A percentile compares a stretch with the other conserved stretches of the same genome.
These are phyloP conservation scores for Candida frijolesensis DNA, from an alignment of 1,139 yeast species.

Conservation along the genomic window DNA sequence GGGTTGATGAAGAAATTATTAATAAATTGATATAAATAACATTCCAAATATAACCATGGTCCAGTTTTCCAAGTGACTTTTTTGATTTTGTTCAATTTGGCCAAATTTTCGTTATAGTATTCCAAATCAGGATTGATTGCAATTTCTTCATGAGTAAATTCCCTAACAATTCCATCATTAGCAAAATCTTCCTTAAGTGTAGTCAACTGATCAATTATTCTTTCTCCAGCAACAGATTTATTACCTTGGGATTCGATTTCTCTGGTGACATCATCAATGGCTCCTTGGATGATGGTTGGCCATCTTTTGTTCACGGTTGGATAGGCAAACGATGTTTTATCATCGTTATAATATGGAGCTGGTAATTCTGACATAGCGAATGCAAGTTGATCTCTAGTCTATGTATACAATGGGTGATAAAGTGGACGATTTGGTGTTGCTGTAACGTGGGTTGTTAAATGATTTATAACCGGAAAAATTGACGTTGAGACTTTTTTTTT, in stretches of 20 bases:
- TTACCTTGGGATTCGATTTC: conserved; percentile 18
- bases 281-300: conserved; percentile 78
- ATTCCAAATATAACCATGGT: conserved; percentile 90
- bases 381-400: no score
- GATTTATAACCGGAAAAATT: no score
- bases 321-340: conserved; percentile 76
- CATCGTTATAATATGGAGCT: conserved; percentile 61
- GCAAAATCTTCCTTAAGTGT: conserved; percentile 39
- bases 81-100: conserved; percentile 24
- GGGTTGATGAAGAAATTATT: conserved; percentile 43
- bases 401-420: no score
- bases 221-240: conserved; percentile 25
- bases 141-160: conserved; percentile 46
- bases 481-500: no score
- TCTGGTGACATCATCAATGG: conserved; percentile 57
- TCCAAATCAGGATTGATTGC: conserved; percentile 44
- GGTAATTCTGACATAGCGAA: no score
- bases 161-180: conserved; percentile 39
- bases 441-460: no score
- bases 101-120: conserved; percentile 53
- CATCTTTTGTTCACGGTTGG: conserved; percentile 80
- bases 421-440: no score
- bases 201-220: conserved; percentile 37
- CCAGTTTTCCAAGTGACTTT: conserved; percentile 76
- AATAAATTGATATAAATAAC: conserved; percentile 74